phyloP scores from a whole-genome alignment of 352 stramenopile species.

The Pythium pyrilobum region DNA sequence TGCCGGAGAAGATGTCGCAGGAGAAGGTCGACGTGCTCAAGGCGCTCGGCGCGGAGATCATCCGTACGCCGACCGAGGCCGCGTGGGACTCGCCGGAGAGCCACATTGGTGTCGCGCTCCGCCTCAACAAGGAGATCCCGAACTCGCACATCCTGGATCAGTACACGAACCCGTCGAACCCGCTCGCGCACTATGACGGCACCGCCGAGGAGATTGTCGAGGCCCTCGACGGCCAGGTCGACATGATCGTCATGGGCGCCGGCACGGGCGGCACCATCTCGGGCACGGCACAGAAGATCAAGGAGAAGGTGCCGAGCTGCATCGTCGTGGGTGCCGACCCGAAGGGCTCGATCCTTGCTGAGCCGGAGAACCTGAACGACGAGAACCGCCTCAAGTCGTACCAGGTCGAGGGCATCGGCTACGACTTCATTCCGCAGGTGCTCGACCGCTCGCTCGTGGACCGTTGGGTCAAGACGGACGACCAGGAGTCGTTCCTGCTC shows the following conservation, averaged over 20 bases:
- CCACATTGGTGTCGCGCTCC: slow-evolving; percentile 92
- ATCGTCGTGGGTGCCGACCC: slow-evolving; percentile 89
- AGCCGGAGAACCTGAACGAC: slow-evolving; percentile 92
- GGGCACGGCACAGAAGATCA: slow-evolving; percentile 91
- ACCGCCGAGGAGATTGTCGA: slow-evolving; percentile 94
- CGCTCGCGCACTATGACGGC: slow-evolving; percentile 94
- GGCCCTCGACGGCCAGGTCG: slow-evolving; percentile 91
- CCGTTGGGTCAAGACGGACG: slow-evolving; percentile 92
- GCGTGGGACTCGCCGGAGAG: slow-evolving; percentile 94
- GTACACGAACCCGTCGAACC: slow-evolving; percentile 97
- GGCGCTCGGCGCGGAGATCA: slow-evolving; percentile 94
- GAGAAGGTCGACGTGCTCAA: slow-evolving; percentile 96
- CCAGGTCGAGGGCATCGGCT: slow-evolving; percentile 96
- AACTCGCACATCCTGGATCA: slow-evolving; percentile 96
- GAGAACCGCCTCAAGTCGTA: slow-evolving; percentile 88
- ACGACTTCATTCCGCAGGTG: slow-evolving; percentile 96
- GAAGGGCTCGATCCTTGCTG: slow-evolving; percentile 91
- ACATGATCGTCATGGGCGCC: slow-evolving; percentile 93
- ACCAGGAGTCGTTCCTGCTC: slow-evolving; percentile 93
- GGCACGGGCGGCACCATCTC: slow-evolving; percentile 96
- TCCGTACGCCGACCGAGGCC: slow-evolving; percentile 94
- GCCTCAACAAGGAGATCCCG: slow-evolving; percentile 92
- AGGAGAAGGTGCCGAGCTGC: slow-evolving; percentile 86
- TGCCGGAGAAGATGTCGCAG: slow-evolving; percentile 96
- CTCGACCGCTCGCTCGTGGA: slow-evolving; percentile 93